These are phyloP conservation scores for Sanghuangporus baumii DNA, from an alignment of 1,284 basidiomycete genomes.

Conservation along the genomic window DNA sequence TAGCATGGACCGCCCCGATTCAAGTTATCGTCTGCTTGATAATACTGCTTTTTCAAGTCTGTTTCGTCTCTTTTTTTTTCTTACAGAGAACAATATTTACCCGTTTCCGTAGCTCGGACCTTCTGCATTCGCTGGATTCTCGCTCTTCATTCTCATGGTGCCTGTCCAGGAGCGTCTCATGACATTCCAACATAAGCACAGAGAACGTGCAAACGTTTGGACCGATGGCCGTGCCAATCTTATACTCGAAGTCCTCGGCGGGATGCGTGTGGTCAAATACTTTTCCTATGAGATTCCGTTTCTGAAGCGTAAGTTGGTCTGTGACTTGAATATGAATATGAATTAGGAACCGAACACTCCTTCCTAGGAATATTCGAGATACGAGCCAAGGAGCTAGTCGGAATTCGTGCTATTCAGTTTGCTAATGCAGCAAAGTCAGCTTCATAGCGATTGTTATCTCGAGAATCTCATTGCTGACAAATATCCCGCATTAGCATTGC, in stretches of 20 bases:
- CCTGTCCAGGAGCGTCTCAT: slow-evolving; percentile 71
- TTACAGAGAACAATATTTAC: not conserved
- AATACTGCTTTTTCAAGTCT: slow-evolving; percentile 53
- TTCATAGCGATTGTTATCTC: too few species aligned
- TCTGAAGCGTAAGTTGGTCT: slow-evolving; percentile 42
- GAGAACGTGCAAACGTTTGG: slow-evolving; percentile 58
- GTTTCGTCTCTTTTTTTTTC: slow-evolving; percentile 2
- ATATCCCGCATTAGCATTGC: slow-evolving; percentile 25
- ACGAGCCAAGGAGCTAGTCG: slow-evolving; percentile 49
- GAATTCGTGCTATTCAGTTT: slow-evolving; percentile 52
- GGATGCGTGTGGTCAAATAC: slow-evolving; percentile 76
- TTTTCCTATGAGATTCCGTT: slow-evolving; percentile 71
- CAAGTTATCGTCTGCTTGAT: slow-evolving; percentile 58
- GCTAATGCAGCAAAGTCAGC: slow-evolving; percentile 57
- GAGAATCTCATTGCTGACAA: not conserved
- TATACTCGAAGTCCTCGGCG: slow-evolving; percentile 61
- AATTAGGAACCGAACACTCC: not conserved
- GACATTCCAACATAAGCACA: slow-evolving; percentile 57
- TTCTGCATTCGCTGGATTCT: slow-evolving; percentile 73
- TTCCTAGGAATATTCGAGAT: slow-evolving; percentile 46
- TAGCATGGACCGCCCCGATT: slow-evolving; percentile 67
- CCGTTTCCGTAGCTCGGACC: slow-evolving; percentile 52
- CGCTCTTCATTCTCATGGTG: slow-evolving; percentile 61
- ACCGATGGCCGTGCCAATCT: slow-evolving; percentile 68
- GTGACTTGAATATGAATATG: not conserved